These are phyloP conservation scores for Gigaspora rosea DNA, from an alignment of 192 early-diverging fungal genomes.

Conservation along the genomic window DNA sequence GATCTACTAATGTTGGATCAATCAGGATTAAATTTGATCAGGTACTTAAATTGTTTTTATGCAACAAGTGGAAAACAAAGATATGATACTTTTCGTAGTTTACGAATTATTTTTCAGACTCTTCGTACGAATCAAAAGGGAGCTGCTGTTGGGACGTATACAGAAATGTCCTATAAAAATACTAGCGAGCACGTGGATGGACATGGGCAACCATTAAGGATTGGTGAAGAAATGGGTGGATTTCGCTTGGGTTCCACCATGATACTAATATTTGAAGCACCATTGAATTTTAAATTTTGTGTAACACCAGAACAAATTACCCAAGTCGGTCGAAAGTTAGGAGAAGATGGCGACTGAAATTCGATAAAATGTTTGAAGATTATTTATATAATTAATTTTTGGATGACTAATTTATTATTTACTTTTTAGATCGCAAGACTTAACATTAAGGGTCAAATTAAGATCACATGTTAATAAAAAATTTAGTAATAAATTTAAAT, in stretches of 20 bases:
- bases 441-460: no score
- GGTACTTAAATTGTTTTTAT: constrained; percentile 38
- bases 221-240: constrained; percentile 93
- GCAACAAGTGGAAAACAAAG: background rate
- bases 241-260: constrained; percentile 95
- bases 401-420: no score
- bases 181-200: constrained; percentile 63
- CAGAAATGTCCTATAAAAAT: constrained; percentile 71
- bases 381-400: no score
- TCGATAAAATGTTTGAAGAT: no score
- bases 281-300: constrained; percentile 74
- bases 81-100: background rate
- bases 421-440: no score
- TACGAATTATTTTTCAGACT: constrained; percentile 35
- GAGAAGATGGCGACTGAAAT: constrained; percentile 31
- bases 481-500: background rate
- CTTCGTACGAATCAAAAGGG: constrained; percentile 70
- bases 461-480: no score
- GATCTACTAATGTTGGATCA: constrained; percentile 97
- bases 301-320: constrained; percentile 74
- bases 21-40: constrained; percentile 95
- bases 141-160: constrained; percentile 69
- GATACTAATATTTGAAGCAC: constrained; percentile 97
- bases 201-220: constrained; percentile 52
- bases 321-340: constrained; percentile 82